Conservation (phyloP, 1,284 basidiomycete species). For the Papiliotrema laurentii region DNA sequence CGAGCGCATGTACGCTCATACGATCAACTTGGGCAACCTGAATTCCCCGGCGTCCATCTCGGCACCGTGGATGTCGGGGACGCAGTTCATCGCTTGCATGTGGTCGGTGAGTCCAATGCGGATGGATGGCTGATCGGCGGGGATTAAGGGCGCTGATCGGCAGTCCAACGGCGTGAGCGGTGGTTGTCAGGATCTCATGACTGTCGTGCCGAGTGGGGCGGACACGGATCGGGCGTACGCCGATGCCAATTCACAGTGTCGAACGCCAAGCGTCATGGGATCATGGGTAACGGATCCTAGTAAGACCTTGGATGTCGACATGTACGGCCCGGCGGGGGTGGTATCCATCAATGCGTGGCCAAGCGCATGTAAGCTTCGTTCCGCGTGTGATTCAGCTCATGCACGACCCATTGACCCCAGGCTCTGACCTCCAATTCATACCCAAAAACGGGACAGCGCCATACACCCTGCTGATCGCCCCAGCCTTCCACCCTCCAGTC, state of each 20-base stretch:
- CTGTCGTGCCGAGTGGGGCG: conserved; percentile 14
- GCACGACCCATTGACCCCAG: conserved; percentile 3
- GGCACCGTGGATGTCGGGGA: conserved; percentile 26
- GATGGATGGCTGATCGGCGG: conserved; percentile 25
- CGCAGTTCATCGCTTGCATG: conserved; percentile 27
- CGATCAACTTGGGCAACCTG: conserved; percentile 21
- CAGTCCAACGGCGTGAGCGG: not conserved
- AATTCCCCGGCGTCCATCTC: conserved; percentile 4
- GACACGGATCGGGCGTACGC: conserved; percentile 15
- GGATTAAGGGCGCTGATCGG: conserved; percentile 1
- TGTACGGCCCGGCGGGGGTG: conserved; percentile 14
- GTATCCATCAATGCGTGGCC: conserved; percentile 28
- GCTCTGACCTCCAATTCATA: conserved; percentile 26
- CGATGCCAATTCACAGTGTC: conserved; percentile 13
- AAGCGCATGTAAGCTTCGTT: not conserved
- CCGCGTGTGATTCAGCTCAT: too few relatives aligned
- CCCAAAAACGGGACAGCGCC: conserved; percentile 32
- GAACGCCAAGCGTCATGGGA: conserved; percentile 13
- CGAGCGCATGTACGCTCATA: conserved; percentile 20
- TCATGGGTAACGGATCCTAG: conserved; percentile 21
- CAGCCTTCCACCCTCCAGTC: conserved; percentile 31
- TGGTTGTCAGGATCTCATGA: conserved; percentile 20
- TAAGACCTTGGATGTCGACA: conserved; percentile 20
- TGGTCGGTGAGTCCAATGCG: conserved; percentile 21
- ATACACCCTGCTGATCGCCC: conserved; percentile 28